Base-by-base conservation (phyloP, 768 basidiomycete genomes). In the Kwoniella europaea region DNA sequence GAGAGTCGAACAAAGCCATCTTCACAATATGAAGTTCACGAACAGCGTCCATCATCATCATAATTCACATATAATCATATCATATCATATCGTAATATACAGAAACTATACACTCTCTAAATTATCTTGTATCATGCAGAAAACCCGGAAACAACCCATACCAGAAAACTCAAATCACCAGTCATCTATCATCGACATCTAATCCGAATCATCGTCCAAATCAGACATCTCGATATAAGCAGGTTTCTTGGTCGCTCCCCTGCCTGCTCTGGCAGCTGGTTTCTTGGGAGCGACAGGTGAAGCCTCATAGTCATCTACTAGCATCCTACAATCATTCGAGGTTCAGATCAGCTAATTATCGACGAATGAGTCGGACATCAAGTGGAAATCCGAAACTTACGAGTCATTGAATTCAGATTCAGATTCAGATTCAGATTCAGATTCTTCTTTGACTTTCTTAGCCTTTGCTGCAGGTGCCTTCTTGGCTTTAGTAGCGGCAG, bases 141-240 rank as follows among this genome's bases (percentile, higher is more conserved):
- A 35, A 29, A 59, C 10, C 20, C 12, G 7, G 2, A 29, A 59
- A 59, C 22, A 41, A 16, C 3, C 27, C 18, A 20, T 12, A 59
- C 6, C 24, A 15, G 5, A 59, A 16, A 59, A 15, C 27, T 9
- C 13, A 59, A 10, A 43, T 7, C 2, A 50, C 18, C 27, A 61
- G 3, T 9, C 52, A 44, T 46, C 24, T 15, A 52, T 57, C 16
- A 20, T 15, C 18, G 0, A 62, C 57, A 62, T 41, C 4, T 29
- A 62, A 5, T 76, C 70, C 46, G 46, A 50, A 61, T 79, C 76
- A 15, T 79, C 78, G n/a, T 78, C 78, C 24, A 65, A 59, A 35
- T 78, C 76, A 4, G 73, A 74, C 63, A 81, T 63, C 41, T 82
- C 81, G 15, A 79, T 57, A 63, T 77, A 84, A 18, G 75, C 76